Evolutionary conservation across 202 grass and related monocot genomes (phyloP).

Genomic region (Eragrostis tef): DNA sequence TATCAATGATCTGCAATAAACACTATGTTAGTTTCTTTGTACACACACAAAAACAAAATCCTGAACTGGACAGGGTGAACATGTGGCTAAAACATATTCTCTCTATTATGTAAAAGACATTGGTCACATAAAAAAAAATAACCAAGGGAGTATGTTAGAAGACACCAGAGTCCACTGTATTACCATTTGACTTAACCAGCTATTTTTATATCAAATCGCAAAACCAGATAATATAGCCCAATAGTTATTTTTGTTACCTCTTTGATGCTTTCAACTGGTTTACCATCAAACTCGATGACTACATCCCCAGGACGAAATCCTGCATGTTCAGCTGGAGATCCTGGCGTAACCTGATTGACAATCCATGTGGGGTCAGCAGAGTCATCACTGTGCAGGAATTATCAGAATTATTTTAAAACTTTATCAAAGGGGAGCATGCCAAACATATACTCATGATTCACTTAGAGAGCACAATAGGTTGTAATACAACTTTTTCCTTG

Average conservation of each 20-base stretch:
- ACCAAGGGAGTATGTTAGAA: neutral
- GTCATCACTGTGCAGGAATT: neutral
- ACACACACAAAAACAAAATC: slow-evolving; percentile 33
- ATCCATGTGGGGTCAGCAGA: slow-evolving; percentile 43
- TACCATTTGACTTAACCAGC: neutral
- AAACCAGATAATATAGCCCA: slow-evolving; percentile 20
- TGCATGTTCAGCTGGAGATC: slow-evolving; percentile 71
- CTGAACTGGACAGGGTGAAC: neutral
- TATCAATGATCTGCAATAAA: slow-evolving; percentile 68
- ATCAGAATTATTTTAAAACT: slow-evolving; percentile 6
- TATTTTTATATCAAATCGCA: neutral
- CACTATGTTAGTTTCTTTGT: slow-evolving; percentile 32
- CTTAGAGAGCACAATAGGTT: neutral
- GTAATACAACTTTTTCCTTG: neutral
- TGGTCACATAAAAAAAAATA: no score
- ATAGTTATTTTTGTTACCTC: slow-evolving; percentile 58
- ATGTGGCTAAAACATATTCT: neutral
- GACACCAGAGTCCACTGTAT: neutral
- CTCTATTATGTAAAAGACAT: no score
- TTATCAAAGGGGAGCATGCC: neutral
- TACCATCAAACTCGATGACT: slow-evolving; percentile 75
- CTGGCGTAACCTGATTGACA: slow-evolving; percentile 75
- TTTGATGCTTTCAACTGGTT: slow-evolving; percentile 66
- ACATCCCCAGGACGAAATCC: slow-evolving; percentile 84
- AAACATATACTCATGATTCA: neutral